Base-by-base conservation (phyloP, 169 alveolate genomes). In the Eimeria sp. region DNA sequence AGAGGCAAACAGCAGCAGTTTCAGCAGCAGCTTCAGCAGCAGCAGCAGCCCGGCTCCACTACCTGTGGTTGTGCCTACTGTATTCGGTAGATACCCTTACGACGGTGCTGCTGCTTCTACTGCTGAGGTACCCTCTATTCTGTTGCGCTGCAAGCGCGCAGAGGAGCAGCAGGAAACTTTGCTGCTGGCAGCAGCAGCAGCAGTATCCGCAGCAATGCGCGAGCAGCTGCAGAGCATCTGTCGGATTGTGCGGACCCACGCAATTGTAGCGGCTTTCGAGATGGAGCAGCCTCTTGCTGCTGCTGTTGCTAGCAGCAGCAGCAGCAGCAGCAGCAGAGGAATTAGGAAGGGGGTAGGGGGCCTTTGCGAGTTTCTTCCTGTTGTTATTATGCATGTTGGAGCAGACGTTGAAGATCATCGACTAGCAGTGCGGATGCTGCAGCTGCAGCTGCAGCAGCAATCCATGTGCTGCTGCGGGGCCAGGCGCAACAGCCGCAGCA, bases 331-430 rank as follows among this genome's bases (percentile, higher is more conserved):
- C 95, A 70, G 86, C 95, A 89, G 86, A 70, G 51, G 72, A 54
- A 49, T 7, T 14, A 82, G 90, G 27, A 82, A n/a, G 49, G 51
- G n/a, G 25, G 30, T 40, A 16, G 11, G 95, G 16, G 45, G 58
- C 40, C 95, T 67, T 14, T 70, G 54, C 34, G 92, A 92, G 80
- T 92, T 75, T 76, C 95, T 92, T 9, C 95, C 95, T 34, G 95
- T 92, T 10, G 95, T 92, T 16, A 83, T 92, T 34, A 83, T 83
- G 83, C 89, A 61, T 34, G 95, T 67, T 5, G 95, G 95, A 22
- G 95, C 88, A 67, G 91, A 92, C 58, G 95, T 76, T 18, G 95
- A 67, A 40, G 95, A 92, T 18, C 95, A 92, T 84, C 91, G 95
- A 11, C 57, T 92, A 43, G 95, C 95, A 1, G 95, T 92, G 78